A percentile compares a stretch with the other conserved stretches of the same genome.
Evolutionary conservation across 192 early-diverging fungal species (phyloP).

Genomic region (Phycomyces blakesleeanus): DNA sequence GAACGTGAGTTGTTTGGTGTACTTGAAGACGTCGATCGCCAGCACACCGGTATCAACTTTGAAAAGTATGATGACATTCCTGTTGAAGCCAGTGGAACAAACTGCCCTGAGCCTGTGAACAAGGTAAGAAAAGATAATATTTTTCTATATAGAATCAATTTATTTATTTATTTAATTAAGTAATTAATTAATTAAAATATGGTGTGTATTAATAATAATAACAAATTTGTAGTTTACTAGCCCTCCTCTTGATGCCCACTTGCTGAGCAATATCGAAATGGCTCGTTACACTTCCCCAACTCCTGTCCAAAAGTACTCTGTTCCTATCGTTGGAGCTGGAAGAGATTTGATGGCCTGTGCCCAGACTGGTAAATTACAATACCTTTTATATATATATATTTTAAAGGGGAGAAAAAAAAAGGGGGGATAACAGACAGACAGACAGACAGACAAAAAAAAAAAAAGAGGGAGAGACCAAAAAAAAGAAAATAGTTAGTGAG

Average conservation of each 20-base stretch:
- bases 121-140: no score
- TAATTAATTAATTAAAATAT: no score
- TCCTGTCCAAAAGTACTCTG: slow-evolving; percentile 93
- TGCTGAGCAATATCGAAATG: slow-evolving; percentile 86
- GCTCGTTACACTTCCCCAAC: slow-evolving; percentile 87
- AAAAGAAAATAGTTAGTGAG: no score
- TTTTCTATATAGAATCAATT: no score
- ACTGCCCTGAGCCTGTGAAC: slow-evolving; percentile 61
- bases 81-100: slow-evolving; percentile 79
- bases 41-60: slow-evolving; percentile 96
- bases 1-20: slow-evolving; percentile 78
- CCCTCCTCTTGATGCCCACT: slow-evolving; percentile 76
- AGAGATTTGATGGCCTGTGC: slow-evolving; percentile 99
- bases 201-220: no score
- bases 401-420: no score
- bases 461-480: no score
- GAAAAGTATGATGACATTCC: slow-evolving; percentile 99
- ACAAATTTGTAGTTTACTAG: slow-evolving; percentile 51
- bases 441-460: no score
- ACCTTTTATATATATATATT: background rate
- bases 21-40: slow-evolving; percentile 70
- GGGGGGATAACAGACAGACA: no score
- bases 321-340: slow-evolving; percentile 71
- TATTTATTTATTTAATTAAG: no score
- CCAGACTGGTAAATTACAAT: slow-evolving; percentile 64